These are phyloP conservation scores for Musa acuminata DNA, from an alignment of 176 grass and related monocot species.

Conservation along the genomic window DNA sequence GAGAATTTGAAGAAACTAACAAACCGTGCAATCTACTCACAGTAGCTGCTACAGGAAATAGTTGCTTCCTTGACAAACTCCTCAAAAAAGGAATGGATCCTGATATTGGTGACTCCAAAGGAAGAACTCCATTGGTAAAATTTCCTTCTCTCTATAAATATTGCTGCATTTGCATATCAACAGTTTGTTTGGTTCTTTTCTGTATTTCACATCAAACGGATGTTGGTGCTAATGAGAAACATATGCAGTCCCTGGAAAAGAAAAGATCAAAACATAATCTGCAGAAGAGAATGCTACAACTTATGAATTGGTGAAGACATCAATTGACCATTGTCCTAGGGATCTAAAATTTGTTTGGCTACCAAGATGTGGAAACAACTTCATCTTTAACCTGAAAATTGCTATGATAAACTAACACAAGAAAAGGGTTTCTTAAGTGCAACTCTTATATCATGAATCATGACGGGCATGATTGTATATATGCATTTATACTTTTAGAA, in stretches of 20 bases:
- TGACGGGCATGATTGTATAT: no score
- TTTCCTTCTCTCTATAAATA: not conserved
- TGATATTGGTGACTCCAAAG: constrained; percentile 62
- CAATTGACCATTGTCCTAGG: no score
- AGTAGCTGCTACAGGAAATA: constrained; percentile 66
- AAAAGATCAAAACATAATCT: not conserved
- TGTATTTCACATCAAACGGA: not conserved
- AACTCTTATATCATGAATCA: no score
- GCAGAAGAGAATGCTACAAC: no score
- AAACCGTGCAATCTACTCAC: constrained; percentile 75
- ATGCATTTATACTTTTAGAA: no score
- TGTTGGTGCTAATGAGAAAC: not conserved
- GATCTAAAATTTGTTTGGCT: no score
- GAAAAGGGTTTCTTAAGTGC: no score
- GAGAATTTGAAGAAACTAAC: constrained; percentile 27
- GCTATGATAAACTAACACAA: no score
- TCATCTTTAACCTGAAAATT: no score
- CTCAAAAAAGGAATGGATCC: constrained; percentile 74
- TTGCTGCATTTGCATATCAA: not conserved
- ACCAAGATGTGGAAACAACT: no score
- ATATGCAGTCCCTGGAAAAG: not conserved
- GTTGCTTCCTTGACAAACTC: constrained; percentile 69
- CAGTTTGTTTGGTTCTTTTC: not conserved
- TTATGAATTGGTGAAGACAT: no score
- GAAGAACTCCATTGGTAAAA: constrained; percentile 78